Conservation (phyloP, 73 alveolate genomes). For the Paramecium biaurelia region DNA sequence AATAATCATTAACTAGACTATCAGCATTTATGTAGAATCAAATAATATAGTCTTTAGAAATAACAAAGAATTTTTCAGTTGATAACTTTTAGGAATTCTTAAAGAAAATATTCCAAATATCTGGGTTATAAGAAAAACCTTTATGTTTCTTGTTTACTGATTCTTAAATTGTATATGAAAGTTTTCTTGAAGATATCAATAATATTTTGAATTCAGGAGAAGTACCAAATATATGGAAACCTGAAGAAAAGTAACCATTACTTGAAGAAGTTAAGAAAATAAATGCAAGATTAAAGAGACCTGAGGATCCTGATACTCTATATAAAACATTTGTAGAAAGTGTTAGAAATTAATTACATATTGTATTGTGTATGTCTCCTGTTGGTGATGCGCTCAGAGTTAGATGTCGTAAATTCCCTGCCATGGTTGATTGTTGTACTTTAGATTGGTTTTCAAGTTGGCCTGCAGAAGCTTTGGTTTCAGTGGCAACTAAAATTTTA, state of each 20-base stretch:
- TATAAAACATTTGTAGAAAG: conserved; percentile 91
- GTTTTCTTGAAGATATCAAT: conserved; percentile 87
- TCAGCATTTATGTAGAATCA: conserved; percentile 60
- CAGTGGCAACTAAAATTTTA: conserved; percentile 88
- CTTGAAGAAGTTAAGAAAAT: conserved; percentile 51
- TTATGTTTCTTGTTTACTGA: conserved; percentile 80
- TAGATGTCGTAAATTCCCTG: conserved; percentile 99
- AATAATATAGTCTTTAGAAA: conserved; percentile 58
- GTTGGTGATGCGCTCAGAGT: conserved; percentile 98
- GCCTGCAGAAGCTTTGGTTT: conserved; percentile 99
- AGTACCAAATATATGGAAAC: conserved; percentile 93
- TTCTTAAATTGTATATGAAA: conserved; percentile 77
- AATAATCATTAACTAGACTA: conserved; percentile 79
- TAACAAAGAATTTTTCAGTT: conserved; percentile 71
- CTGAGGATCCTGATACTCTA: conserved; percentile 65
- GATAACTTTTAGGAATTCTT: conserved; percentile 78
- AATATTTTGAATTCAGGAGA: conserved; percentile 94
- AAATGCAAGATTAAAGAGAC: conserved; percentile 53
- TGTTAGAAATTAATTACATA: conserved; percentile 97
- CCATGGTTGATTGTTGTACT: conserved; percentile 99
- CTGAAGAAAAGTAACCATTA: conserved; percentile 91
- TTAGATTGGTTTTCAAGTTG: conserved; percentile 99
- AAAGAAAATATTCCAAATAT: conserved; percentile 66
- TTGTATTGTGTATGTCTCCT: conserved; percentile 96
- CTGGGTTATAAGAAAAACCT: conserved; percentile 73